Percentiles rank a stretch among this genome's conserved stretches.
These are phyloP conservation scores for Kodamaea alishanica DNA, from an alignment of 1,139 yeast genomes.

Conservation along the genomic window DNA sequence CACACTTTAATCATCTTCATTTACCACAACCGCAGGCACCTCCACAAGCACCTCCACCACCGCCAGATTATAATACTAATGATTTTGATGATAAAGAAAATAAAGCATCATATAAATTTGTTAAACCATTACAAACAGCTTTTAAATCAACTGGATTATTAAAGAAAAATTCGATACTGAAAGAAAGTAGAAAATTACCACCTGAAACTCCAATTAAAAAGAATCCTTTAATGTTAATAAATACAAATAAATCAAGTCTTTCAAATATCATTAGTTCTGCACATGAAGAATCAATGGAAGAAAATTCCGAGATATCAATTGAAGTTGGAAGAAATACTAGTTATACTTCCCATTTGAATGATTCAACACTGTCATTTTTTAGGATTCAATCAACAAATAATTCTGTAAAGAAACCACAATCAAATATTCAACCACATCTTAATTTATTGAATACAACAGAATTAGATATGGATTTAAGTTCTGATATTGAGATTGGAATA, in stretches of 20 bases:
- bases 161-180: slow-evolving; percentile 58
- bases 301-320: slow-evolving; percentile 31
- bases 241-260: slow-evolving; percentile 22
- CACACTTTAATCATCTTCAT: background rate
- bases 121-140: slow-evolving; percentile 82
- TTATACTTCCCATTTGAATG: slow-evolving; percentile 22
- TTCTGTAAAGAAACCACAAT: slow-evolving; percentile 13
- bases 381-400: slow-evolving; percentile 23
- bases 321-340: slow-evolving; percentile 40
- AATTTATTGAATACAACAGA: slow-evolving; percentile 14
- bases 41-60: background rate
- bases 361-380: slow-evolving; percentile 36
- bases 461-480: slow-evolving; percentile 23
- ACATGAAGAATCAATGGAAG: slow-evolving; percentile 21
- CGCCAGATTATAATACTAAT: slow-evolving; percentile 4
- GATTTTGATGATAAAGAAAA: slow-evolving; percentile 36
- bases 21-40: background rate
- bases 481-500: slow-evolving; percentile 20
- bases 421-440: slow-evolving; percentile 1
- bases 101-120: slow-evolving; percentile 57
- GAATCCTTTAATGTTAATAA: slow-evolving; percentile 43
- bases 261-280: slow-evolving; percentile 20
- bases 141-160: slow-evolving; percentile 72
- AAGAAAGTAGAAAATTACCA: slow-evolving; percentile 34
- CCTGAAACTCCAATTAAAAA: slow-evolving; percentile 87